Base-by-base conservation (phyloP, 257 asterid species). In the Jacaranda mimosifolia region DNA sequence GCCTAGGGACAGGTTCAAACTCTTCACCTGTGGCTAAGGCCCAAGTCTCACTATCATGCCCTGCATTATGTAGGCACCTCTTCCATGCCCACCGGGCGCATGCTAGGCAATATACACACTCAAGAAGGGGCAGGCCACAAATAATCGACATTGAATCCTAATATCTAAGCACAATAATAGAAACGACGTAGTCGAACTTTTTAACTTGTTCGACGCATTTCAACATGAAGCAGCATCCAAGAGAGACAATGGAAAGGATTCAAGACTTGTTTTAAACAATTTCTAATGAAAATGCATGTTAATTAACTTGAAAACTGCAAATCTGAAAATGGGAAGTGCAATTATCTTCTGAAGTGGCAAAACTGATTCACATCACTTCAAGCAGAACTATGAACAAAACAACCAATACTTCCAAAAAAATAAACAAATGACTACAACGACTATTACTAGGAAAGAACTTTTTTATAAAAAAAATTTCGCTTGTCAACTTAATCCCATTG, bases 81-180 rank as follows among this genome's bases (percentile, higher is more conserved):
- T 94, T 92, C 92, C 96, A 91, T 8, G 83, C 96, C 98, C 98
- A 91, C 7, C 96, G 86, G 4, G 93, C 83, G 69, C 98, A 93
- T 4, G 79, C 97, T 77, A 90, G 69, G 82, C 97, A 87, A 86
- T 83, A 91, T 42, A 90, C 91, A 73, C 96, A 91, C 86, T 90
- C 98, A 7, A 93, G 81, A 79, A 93, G 80, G 53, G 98, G 98
- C 69, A 88, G 66, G 39, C 98, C 94, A 77, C 97, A 94, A 4
- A 91, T 62, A 69, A 94, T 86, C 9, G 97, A 91, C 98, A 93
- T 93, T 40, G 67, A 36, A 15, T 43, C 68, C 80, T 84, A 73
- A 38, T 76, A 46, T 70, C 68, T 49, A 79, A 70, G 70, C 73
- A 77, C 51, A 8, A 46, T 67, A 45, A 75, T 59, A 63, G n/a